Percentiles rank a stretch among this genome's conserved stretches.
These are phyloP conservation scores for Metschnikowia cubensis DNA, from an alignment of 805 yeast species.

Conservation along the genomic window DNA sequence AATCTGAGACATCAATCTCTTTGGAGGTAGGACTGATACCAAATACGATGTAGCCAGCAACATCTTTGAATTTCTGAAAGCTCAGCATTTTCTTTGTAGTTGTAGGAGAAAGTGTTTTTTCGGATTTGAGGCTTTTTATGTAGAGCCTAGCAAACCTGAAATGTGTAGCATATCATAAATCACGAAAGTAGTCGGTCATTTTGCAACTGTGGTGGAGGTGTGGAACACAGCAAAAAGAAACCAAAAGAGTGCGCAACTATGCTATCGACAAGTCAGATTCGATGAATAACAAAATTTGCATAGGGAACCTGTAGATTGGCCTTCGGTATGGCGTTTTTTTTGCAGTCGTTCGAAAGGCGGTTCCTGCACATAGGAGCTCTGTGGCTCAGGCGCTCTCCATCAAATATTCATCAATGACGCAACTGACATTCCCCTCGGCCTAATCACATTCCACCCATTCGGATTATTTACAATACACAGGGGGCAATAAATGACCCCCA, in stretches of 20 bases:
- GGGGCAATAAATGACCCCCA: neutral
- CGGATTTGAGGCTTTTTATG: neutral
- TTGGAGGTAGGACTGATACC: constrained; percentile 10
- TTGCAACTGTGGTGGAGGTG: constrained; percentile 5
- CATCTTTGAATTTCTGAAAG: constrained; percentile 8
- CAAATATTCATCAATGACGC: neutral
- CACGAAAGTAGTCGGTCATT: neutral
- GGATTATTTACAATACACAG: neutral
- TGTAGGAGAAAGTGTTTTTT: neutral
- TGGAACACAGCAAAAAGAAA: constrained; percentile 1
- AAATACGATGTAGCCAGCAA: constrained; percentile 10
- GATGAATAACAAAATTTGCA: neutral
- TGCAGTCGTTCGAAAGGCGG: neutral
- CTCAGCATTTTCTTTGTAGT: neutral
- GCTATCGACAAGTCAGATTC: neutral
- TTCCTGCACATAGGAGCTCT: neutral
- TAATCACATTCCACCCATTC: neutral
- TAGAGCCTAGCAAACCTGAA: neutral
- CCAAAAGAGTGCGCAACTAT: too few species aligned
- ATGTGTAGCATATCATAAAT: neutral
- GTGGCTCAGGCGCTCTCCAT: neutral
- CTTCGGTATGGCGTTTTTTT: neutral
- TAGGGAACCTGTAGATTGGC: neutral
- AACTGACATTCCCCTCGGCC: neutral
- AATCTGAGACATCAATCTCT: constrained; percentile 3